Conservation (phyloP, 768 basidiomycete species). For the Amanita pallidorosea region DNA sequence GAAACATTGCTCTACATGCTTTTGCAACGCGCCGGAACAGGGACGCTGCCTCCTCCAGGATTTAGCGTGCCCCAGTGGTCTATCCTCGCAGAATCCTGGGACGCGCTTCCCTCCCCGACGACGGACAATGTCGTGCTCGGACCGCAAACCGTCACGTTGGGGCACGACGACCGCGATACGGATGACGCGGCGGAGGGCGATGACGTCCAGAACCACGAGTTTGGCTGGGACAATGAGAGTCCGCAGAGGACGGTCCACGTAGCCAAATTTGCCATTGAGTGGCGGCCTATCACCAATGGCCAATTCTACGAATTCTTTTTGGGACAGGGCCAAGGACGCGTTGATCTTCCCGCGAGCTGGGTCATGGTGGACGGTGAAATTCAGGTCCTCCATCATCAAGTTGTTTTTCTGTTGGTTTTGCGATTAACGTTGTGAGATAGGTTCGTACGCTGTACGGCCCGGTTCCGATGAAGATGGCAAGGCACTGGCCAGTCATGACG, state of each 20-base stretch:
- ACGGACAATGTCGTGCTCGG: conserved; percentile 43
- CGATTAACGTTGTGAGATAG: conserved; percentile 15
- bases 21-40: conserved; percentile 66
- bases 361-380: conserved; percentile 37
- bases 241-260: conserved; percentile 56
- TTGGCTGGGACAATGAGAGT: conserved; percentile 95
- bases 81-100: conserved; percentile 36
- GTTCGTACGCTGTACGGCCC: conserved; percentile 87
- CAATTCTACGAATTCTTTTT: conserved; percentile 68
- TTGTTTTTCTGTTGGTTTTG: not conserved
- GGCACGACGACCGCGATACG: conserved; percentile 75
- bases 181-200: conserved; percentile 36
- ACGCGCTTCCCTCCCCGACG: conserved; percentile 30
- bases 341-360: conserved; percentile 68
- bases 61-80: conserved; percentile 70
- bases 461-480: conserved; percentile 62
- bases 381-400: conserved; percentile 26
- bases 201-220: conserved; percentile 48
- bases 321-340: conserved; percentile 29
- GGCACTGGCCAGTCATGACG: conserved; percentile 79
- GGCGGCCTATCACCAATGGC: conserved; percentile 82
- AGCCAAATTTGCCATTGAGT: conserved; percentile 63
- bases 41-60: conserved; percentile 69
- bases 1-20: conserved; percentile 97
- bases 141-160: conserved; percentile 50